Percentiles rank a stretch among this genome's conserved stretches.
phyloP scores from a whole-genome alignment of 1,139 yeast genomes.

The Blastobotrys capitulatus region DNA sequence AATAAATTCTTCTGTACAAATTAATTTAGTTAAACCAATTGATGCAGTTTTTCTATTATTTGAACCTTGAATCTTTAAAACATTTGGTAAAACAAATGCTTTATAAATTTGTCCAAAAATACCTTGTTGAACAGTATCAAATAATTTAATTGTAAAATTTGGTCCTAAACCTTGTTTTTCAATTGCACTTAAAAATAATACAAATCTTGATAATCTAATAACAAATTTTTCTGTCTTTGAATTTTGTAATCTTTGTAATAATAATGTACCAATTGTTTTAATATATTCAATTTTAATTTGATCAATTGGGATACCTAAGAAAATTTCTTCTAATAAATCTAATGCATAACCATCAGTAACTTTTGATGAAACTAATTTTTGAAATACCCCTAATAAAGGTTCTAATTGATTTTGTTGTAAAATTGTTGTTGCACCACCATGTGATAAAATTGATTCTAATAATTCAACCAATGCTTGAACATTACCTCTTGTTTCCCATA shows the following conservation, averaged over 20 bases:
- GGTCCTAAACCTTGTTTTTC: slow-evolving; percentile 40
- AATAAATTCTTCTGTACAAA: slow-evolving; percentile 37
- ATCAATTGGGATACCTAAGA: slow-evolving; percentile 50
- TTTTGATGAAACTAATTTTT: slow-evolving; percentile 81
- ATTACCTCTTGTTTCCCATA: slow-evolving; percentile 92
- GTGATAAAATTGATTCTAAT: slow-evolving; percentile 62
- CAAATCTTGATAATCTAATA: slow-evolving; percentile 51
- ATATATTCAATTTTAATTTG: slow-evolving; percentile 47
- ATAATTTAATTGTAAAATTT: slow-evolving; percentile 47
- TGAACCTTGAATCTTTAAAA: slow-evolving; percentile 59
- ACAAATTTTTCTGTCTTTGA: slow-evolving; percentile 80
- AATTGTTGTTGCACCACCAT: slow-evolving; percentile 46
- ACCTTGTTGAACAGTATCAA: slow-evolving; percentile 57
- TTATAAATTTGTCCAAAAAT: slow-evolving; percentile 61
- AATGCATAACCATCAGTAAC: slow-evolving; percentile 77
- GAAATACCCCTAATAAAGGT: slow-evolving; percentile 94
- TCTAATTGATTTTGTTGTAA: slow-evolving; percentile 41
- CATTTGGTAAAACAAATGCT: slow-evolving; percentile 61
- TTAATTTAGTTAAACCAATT: slow-evolving; percentile 65
- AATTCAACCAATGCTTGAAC: slow-evolving; percentile 88
- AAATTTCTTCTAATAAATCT: slow-evolving; percentile 69
- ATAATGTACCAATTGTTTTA: slow-evolving; percentile 66
- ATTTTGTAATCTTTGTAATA: slow-evolving; percentile 73
- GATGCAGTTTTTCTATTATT: slow-evolving; percentile 71
- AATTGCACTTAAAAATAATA: slow-evolving; percentile 57